These are phyloP conservation scores for Priceomyces castillae DNA, from an alignment of 805 yeast genomes.

Conservation along the genomic window DNA sequence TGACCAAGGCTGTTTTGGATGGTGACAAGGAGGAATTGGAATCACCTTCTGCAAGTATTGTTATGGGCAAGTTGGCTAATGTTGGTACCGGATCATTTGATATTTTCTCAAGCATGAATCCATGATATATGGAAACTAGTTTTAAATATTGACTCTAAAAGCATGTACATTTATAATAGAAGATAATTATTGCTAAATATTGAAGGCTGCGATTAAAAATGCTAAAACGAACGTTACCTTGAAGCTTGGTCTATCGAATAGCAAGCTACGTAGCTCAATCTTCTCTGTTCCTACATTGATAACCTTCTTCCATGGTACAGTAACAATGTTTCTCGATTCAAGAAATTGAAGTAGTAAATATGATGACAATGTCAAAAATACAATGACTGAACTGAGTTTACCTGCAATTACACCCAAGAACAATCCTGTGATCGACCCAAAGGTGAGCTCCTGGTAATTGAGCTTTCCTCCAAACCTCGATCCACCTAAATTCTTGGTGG, in stretches of 20 bases:
- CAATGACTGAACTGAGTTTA: conserved; percentile 53
- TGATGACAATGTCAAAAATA: conserved; percentile 46
- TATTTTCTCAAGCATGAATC: conserved; percentile 53
- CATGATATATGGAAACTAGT: conserved; percentile 5
- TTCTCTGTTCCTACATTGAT: conserved; percentile 29
- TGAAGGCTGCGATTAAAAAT: conserved; percentile 60
- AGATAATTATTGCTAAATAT: conserved; percentile 37
- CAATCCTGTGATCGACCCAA: conserved; percentile 63
- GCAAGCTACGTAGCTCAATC: conserved; percentile 48
- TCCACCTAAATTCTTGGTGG: not conserved
- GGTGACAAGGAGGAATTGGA: conserved; percentile 85
- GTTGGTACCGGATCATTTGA: conserved; percentile 98
- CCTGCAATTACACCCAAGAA: conserved; percentile 60
- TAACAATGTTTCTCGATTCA: conserved; percentile 51
- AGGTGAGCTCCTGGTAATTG: conserved; percentile 59
- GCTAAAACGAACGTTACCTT: conserved; percentile 53
- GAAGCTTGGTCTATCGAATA: conserved; percentile 61
- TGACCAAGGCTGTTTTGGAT: conserved; percentile 93
- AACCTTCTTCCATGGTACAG: conserved; percentile 43
- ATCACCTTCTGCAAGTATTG: conserved; percentile 91
- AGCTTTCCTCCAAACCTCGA: conserved; percentile 43
- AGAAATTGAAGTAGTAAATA: conserved; percentile 50
- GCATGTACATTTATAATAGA: conserved; percentile 3
- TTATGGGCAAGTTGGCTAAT: conserved; percentile 81
- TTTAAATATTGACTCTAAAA: not conserved